Base-by-base conservation (phyloP, 2,329 filamentous ascomycete species). In the Escovopsis sp. region DNA sequence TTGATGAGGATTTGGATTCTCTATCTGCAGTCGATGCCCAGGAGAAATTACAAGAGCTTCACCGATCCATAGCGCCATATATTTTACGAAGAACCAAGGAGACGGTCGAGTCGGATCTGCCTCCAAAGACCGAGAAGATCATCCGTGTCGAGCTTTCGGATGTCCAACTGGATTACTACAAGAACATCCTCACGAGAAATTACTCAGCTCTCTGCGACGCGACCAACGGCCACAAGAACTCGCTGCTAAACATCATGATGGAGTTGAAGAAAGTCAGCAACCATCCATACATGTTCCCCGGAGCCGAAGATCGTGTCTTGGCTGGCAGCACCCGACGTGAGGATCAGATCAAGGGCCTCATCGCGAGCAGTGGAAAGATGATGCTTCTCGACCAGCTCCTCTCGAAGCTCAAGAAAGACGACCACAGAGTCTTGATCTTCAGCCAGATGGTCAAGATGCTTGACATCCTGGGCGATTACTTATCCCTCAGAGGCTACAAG, bases 401-500 rank as follows among this genome's bases (percentile, higher is more conserved):
- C 10, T 82, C 83, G 6, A 98, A 98, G 63, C 67, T 98, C 50
- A 94, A 83, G 60, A 85, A 82, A 51, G 91, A 98, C 55, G 86
- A 85, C 39, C 91, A 98, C 62, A 85, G 91, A 43, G 93, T 98
- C 11, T 67, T 98, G 48, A 96, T 98, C 50, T 98, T 98, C 69
- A 96, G 89, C 59, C 91, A 98, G 59, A 98, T 98, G 91, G 93
- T 98, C 33, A 93, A 86, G 58, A 96, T 98, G 84, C 74, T 98
- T 19, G 88, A 98, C 55, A 91, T 98, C 42, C 72, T 98, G 2
- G 85, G 86, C 38, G 89, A 98, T 55, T 98, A 98, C 58, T 76
- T 96, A 50, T 84, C 86, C 41, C 75, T 91, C 42, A 82, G 91
- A 48, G 87, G 88, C n/a, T 93, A 96, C 61, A 80, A 91, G 45